Conservation (phyloP, 2,329 filamentous ascomycete species). For the Neocatenulostroma microsporum region DNA sequence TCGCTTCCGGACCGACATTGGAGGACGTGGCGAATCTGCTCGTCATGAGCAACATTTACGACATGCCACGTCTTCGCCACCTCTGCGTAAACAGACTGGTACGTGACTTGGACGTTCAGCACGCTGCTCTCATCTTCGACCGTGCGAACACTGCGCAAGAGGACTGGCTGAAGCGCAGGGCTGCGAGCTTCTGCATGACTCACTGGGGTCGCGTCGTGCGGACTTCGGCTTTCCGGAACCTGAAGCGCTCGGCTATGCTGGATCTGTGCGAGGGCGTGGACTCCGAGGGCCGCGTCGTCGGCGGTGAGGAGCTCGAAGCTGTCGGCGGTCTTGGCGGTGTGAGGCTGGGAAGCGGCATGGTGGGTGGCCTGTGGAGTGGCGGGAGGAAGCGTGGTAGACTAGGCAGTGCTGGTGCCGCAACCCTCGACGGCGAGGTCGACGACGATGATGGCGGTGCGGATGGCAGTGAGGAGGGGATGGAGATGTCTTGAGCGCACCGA, state of each 20-base stretch:
- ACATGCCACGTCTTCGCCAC: slow-evolving; percentile 85
- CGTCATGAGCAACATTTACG: slow-evolving; percentile 97
- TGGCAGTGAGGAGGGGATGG: slow-evolving; percentile 15
- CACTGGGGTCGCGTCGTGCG: slow-evolving; percentile 94
- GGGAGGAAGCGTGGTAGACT: slow-evolving; percentile 39
- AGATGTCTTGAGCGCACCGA: slow-evolving; percentile 6
- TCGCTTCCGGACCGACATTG: slow-evolving; percentile 52
- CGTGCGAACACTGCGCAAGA: slow-evolving; percentile 83
- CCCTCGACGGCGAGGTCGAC: slow-evolving; percentile 36
- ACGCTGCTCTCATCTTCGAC: slow-evolving; percentile 95
- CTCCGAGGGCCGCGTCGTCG: slow-evolving; percentile 81
- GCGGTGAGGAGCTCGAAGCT: slow-evolving; percentile 71
- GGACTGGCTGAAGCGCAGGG: slow-evolving; percentile 84
- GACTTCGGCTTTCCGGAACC: slow-evolving; percentile 73
- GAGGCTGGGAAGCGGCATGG: slow-evolving; percentile 35
- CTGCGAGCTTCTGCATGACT: slow-evolving; percentile 79
- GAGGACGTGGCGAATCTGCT: slow-evolving; percentile 87
- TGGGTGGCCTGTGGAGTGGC: slow-evolving; percentile 23
- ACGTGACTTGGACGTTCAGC: slow-evolving; percentile 86
- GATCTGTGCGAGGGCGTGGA: slow-evolving; percentile 92
- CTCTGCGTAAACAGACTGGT: slow-evolving; percentile 85
- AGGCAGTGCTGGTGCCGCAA: slow-evolving; percentile 35
- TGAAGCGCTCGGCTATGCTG: slow-evolving; percentile 72
- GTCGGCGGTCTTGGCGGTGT: slow-evolving; percentile 48
- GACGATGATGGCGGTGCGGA: slow-evolving; percentile 27